These are phyloP conservation scores for Linnemannia exigua DNA, from an alignment of 192 early-diverging fungal genomes.

Conservation along the genomic window DNA sequence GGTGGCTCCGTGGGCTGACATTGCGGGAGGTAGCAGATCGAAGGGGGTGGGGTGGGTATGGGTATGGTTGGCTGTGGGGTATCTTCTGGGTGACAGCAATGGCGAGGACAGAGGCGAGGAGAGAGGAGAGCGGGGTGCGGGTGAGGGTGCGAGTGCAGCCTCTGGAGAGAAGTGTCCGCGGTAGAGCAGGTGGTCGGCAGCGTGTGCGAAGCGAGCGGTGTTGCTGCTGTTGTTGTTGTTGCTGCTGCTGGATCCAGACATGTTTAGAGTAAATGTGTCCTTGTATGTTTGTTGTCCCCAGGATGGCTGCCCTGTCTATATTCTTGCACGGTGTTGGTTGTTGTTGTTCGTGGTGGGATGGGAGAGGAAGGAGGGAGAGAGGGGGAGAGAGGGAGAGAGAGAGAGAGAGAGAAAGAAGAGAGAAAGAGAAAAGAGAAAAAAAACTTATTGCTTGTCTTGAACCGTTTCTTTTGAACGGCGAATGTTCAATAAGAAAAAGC, in stretches of 20 bases:
- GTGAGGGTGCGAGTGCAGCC: background rate
- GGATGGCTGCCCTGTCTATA: background rate
- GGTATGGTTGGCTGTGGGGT: background rate
- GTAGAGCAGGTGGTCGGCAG: slow-evolving; percentile 8
- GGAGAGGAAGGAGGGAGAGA: background rate
- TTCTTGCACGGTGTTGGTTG: background rate
- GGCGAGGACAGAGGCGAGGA: slow-evolving; percentile 15
- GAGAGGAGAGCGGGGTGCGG: slow-evolving; percentile 1
- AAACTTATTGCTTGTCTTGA: background rate
- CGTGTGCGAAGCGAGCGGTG: background rate
- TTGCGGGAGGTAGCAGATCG: slow-evolving; percentile 32
- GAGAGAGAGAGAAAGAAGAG: background rate
- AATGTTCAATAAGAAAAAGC: background rate
- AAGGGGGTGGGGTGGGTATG: slow-evolving; percentile 15
- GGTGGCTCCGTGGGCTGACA: slow-evolving; percentile 30
- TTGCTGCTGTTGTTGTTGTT: background rate
- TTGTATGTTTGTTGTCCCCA: background rate
- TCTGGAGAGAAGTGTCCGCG: slow-evolving; percentile 14
- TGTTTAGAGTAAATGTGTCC: background rate
- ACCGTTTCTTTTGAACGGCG: background rate
- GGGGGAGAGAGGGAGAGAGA: background rate
- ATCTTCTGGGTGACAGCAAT: background rate
- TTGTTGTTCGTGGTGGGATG: background rate
- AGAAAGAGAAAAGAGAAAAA: background rate
- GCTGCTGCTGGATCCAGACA: slow-evolving; percentile 1